Evolutionary conservation across 108 stramenopile species (phyloP).

Genomic region (Chaetoceros tenuissimus): DNA sequence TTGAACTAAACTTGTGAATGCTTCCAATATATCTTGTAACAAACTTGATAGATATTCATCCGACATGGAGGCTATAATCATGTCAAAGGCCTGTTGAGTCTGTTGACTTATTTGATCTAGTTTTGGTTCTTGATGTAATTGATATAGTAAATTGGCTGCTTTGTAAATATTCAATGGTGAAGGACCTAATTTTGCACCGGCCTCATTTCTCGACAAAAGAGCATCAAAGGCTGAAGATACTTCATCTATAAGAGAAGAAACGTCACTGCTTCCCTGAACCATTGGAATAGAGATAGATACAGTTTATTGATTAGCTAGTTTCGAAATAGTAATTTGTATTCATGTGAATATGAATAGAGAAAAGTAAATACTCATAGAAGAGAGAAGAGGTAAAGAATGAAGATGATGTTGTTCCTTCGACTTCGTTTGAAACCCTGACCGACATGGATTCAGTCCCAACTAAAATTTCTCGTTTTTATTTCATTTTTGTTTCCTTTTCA

Average conservation of each 20-base stretch:
- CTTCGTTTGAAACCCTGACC: no score
- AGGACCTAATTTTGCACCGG: not conserved
- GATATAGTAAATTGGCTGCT: not conserved
- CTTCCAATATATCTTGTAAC: not conserved
- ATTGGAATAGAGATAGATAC: no score
- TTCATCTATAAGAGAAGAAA: conserved; percentile 4
- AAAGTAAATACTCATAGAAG: no score
- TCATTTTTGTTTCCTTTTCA: no score
- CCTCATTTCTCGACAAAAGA: not conserved
- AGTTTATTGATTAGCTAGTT: no score
- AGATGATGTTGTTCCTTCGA: no score
- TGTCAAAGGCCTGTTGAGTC: not conserved
- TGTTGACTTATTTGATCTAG: not conserved
- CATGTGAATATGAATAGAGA: no score
- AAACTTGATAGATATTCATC: not conserved
- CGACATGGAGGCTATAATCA: not conserved
- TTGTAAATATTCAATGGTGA: not conserved
- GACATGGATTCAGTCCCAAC: no score
- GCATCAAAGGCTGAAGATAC: not conserved
- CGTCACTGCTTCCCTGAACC: no score
- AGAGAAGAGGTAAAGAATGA: no score
- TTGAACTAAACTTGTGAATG: not conserved
- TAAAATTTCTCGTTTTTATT: no score
- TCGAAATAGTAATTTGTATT: no score
- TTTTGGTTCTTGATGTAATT: not conserved